Evolutionary conservation across 139 green algal species (phyloP), one percentile per base, ranked within the genome.

Genomic region (Chlamydomonas sphaeroides): DNA sequence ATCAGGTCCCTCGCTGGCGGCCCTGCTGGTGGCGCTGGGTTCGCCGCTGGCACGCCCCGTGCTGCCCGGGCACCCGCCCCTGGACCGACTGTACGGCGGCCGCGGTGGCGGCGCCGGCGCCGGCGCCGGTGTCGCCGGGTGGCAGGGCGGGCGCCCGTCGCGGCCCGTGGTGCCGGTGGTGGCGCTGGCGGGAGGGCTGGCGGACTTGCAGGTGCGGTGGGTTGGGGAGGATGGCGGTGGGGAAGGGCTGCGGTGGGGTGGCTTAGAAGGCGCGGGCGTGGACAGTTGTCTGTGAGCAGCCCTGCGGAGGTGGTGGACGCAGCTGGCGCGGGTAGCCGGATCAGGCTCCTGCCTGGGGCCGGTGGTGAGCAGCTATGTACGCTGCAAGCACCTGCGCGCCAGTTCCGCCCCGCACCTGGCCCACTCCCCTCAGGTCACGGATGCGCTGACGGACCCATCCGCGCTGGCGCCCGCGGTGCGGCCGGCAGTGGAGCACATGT

Each of bases 11-110:
- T 70, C 68, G 0, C 42, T 53, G 18, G 76, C 86, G 15, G 48
- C 74, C 30, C 68, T 90, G 30, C 76, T 94, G 35, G 23, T 94
- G 28, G 91, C 87, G 20, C 80, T 91, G 51, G 83, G 87, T 20
- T 77, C 88, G 7, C 90, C 90, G 3, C 90, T 91, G 49, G 66
- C 75, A 36, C 84, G 83, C 1, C 72, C 88, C 14, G 79, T 86
- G 32, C 49, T 89, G 51, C 83, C 89, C 45, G 67, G 88, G 41
- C 88, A 93, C 65, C 85, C 89, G 2, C 78, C 66, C 26, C 77
- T 91, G 38, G 21, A 51, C 5, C 56, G 45, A 45, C 86, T 90
- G 63, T 90, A 90, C 62, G 14, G 15, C 48, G 2, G 56, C 65
- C 23, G 45, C 68, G 23, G 84, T 35, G 25, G 49, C 49, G 49